Conservation (phyloP, 768 basidiomycete species). For the Naganishia antarctica region DNA sequence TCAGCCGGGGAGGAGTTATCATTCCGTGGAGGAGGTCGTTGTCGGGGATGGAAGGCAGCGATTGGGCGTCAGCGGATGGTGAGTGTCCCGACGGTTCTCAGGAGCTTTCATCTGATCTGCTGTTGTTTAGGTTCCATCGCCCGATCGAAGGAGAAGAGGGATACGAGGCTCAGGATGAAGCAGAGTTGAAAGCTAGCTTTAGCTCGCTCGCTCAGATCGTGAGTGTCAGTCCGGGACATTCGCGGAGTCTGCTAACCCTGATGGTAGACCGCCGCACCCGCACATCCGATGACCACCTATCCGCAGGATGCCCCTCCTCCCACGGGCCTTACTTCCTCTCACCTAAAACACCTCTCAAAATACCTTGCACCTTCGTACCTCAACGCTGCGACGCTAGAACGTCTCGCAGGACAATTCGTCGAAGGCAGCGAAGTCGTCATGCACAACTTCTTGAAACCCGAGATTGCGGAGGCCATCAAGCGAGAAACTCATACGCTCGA, state of each 20-base stretch:
- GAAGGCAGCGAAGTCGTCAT: constrained; percentile 83
- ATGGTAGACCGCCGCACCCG: constrained; percentile 40
- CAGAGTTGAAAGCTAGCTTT: constrained; percentile 54
- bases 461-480: constrained; percentile 66
- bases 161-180: constrained; percentile 57
- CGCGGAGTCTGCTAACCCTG: constrained; percentile 21
- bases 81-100: constrained; percentile 17
- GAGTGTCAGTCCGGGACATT: constrained; percentile 48
- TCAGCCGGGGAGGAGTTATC: constrained; percentile 92
- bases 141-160: constrained; percentile 87
- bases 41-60: constrained; percentile 71
- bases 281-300: constrained; percentile 51
- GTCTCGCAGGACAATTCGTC: constrained; percentile 73
- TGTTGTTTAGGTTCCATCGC: constrained; percentile 63
- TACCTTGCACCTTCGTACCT: constrained; percentile 90
- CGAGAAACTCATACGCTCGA: constrained; percentile 62
- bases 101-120: constrained; percentile 22
- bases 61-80: constrained; percentile 88
- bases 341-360: constrained; percentile 66
- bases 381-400: constrained; percentile 69
- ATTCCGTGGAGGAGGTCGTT: constrained; percentile 95
- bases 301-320: constrained; percentile 38
- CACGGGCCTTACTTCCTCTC: constrained; percentile 52
- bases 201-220: constrained; percentile 92
- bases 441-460: constrained; percentile 71